Evolutionary conservation across 2,329 filamentous ascomycete genomes (phyloP), one percentile per base, ranked within the genome.

Genomic region (Venturiaceae sp.): DNA sequence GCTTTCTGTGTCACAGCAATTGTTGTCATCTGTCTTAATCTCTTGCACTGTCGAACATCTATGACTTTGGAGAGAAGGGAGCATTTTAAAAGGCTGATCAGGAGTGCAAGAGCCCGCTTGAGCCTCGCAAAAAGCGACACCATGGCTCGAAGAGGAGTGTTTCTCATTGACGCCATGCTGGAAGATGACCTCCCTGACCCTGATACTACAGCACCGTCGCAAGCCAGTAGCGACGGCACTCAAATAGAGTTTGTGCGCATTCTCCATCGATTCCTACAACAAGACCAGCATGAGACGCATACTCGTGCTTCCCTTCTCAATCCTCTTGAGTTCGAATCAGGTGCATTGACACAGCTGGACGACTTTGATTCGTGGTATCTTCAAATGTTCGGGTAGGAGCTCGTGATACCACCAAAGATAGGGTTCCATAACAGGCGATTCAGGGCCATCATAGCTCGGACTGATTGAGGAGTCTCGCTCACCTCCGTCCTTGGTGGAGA

Each of bases 1-100:
- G 52, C 52, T 5, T 54, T 54, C 28, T 54, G 52, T 30, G 52
- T 54, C 16, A 54, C 52, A 14, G 52, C 52, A 13, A 54, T 54
- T 32, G 52, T 54, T 16, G 52, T 54, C 23, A 54, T 54, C 5
- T 54, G 52, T 23, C 52, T 54, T 1, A 36, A 54, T 28, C 32
- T 54, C 0, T 21, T 54, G 21, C 34, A 54, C 32, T 36, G 52
- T 36, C 52, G 52, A 26, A 23, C 34, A n/a, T 39, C 32, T 7
- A 54, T 54, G 52, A 54, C 32, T 8, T 23, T n/a, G 21, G 52
- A 54, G 28, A 34, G 52, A 23, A 34, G 52, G 21, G 14, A 19
- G 34, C 30, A 54, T 36, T 54, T 32, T 30, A 30, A 54, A 23
- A 21, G 23, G 7, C 32, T 54, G 7, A 54, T 54, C 23, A 21